Percentiles rank a stretch among this genome's conserved stretches.
Conservation (phyloP, 2,329 filamentous ascomycete species). For the Rhynchosporium secalis region DNA sequence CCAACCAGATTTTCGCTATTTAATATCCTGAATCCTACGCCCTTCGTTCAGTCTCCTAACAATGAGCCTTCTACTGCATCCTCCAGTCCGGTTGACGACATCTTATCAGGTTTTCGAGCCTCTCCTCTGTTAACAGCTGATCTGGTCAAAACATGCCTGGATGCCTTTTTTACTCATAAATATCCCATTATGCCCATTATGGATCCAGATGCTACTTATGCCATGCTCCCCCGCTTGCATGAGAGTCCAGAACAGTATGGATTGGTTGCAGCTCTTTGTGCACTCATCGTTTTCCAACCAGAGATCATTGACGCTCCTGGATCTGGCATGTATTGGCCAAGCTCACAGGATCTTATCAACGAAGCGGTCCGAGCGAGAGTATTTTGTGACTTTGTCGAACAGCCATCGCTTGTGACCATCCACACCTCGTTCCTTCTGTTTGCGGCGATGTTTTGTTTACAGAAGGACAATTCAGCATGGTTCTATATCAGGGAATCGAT, state of each 20-base stretch:
- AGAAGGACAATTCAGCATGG: slow-evolving; percentile 42
- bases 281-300: slow-evolving; percentile 37
- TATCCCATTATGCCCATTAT: slow-evolving; percentile 42
- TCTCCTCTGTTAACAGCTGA: slow-evolving; percentile 20
- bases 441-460: slow-evolving; percentile 37
- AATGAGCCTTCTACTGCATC: not conserved
- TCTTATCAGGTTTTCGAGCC: not conserved
- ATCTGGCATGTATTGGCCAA: slow-evolving; percentile 7
- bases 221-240: slow-evolving; percentile 21
- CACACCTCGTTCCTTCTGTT: slow-evolving; percentile 42
- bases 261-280: slow-evolving; percentile 37
- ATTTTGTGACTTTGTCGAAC: slow-evolving; percentile 34
- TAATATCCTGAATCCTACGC: slow-evolving; percentile 1
- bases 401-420: slow-evolving; percentile 35
- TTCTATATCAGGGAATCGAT: slow-evolving; percentile 40
- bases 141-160: slow-evolving; percentile 34
- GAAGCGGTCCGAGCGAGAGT: slow-evolving; percentile 37
- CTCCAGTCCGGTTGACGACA: not conserved
- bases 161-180: slow-evolving; percentile 41
- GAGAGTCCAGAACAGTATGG: slow-evolving; percentile 33
- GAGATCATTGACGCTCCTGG: slow-evolving; percentile 31
- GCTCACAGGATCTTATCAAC: slow-evolving; percentile 31
- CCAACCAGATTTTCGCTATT: not conserved
- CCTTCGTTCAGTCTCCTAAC: not conserved
- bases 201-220: slow-evolving; percentile 30